Conservation (phyloP, 768 basidiomycete species). For the Pleurotus eryngii region DNA sequence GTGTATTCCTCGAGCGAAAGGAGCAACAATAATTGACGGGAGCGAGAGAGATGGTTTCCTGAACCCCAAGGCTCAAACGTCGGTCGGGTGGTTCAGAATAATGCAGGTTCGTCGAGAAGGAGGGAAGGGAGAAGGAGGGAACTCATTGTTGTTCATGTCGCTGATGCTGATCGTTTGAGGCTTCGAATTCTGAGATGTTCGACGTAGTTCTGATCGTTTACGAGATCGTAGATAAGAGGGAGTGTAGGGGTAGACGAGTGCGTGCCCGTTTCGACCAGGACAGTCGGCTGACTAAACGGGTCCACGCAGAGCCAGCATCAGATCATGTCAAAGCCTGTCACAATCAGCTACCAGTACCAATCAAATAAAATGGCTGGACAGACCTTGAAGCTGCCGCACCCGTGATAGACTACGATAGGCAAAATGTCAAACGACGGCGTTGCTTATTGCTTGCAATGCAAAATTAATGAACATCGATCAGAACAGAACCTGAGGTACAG, state of each 20-base stretch:
- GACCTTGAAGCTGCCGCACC: no score
- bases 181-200: conserved; percentile 2
- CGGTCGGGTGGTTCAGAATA: no score
- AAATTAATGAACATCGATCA: no score
- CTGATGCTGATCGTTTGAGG: not conserved
- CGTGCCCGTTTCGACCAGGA: not conserved
- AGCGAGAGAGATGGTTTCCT: no score
- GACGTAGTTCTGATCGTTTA: not conserved
- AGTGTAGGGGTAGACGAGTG: not conserved
- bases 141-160: no score
- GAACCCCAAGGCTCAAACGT: no score
- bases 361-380: no score
- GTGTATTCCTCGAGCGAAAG: not conserved
- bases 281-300: not conserved
- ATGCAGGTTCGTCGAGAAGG: not conserved
- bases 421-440: not conserved
- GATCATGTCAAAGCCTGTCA: not conserved
- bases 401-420: not conserved
- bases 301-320: not conserved
- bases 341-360: no score
- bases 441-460: no score
- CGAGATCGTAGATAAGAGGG: conserved; percentile 1
- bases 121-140: not conserved
- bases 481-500: no score
- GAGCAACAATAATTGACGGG: no score